phyloP scores from a whole-genome alignment of 1,139 yeast genomes.

The Zygosaccharomyces sapae region DNA sequence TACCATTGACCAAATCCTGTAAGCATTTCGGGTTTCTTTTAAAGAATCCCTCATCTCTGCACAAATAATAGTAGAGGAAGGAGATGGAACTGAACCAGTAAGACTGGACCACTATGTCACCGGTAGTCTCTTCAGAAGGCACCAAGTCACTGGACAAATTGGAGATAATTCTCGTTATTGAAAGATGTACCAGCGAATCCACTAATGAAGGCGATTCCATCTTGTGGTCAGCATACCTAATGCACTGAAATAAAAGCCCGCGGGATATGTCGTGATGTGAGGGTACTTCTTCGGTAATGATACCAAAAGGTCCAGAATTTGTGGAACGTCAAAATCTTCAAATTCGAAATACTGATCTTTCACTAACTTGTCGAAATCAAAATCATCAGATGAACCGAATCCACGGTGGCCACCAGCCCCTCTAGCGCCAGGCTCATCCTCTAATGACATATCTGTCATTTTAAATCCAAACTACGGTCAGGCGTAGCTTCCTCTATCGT shows the following conservation, averaged over 20 bases:
- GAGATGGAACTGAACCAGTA: conserved; percentile 71
- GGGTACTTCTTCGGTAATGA: conserved; percentile 42
- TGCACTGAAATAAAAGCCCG: conserved; percentile 62
- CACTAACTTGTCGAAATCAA: conserved; percentile 34
- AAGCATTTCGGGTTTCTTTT: conserved; percentile 51
- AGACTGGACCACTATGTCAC: conserved; percentile 66
- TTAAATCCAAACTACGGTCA: conserved; percentile 48
- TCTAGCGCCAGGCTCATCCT: conserved; percentile 20
- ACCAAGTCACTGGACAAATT: conserved; percentile 40
- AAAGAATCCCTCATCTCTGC: conserved; percentile 53
- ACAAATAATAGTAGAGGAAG: conserved; percentile 60
- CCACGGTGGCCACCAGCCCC: conserved; percentile 26
- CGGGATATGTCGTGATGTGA: conserved; percentile 61
- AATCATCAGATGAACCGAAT: conserved; percentile 17
- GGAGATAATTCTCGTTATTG: conserved; percentile 57
- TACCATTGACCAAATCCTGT: conserved; percentile 55
- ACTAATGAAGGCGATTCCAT: conserved; percentile 52
- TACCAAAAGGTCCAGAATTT: conserved; percentile 54
- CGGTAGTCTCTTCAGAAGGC: conserved; percentile 36
- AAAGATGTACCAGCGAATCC: conserved; percentile 55
- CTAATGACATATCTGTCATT: conserved; percentile 40
- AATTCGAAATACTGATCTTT: conserved; percentile 47
- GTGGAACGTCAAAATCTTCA: conserved; percentile 63
- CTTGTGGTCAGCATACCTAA: conserved; percentile 58
- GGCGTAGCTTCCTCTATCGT: conserved; percentile 30